These are phyloP conservation scores for Fusarium sulawesiense DNA, from an alignment of 2,329 filamentous ascomycete genomes.

Conservation along the genomic window DNA sequence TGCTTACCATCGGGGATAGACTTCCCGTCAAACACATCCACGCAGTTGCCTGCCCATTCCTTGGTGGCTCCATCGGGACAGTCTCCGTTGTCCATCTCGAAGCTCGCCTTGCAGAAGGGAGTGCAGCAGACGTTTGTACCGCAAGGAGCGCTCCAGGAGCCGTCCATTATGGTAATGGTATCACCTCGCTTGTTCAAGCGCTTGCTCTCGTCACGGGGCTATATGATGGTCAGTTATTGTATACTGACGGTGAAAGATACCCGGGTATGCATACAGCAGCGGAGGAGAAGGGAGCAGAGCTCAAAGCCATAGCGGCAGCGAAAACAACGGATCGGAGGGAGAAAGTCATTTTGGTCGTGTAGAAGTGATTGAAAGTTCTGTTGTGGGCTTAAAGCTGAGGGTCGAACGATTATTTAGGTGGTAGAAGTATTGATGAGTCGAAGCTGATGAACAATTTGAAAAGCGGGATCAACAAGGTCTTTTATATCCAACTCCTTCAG, in stretches of 20 bases:
- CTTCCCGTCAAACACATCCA: neutral
- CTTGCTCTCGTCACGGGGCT: neutral
- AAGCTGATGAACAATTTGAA: neutral
- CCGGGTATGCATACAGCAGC: neutral
- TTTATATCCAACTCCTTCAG: neutral
- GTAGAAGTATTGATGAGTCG: neutral
- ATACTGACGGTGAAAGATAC: neutral
- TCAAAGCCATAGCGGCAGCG: neutral
- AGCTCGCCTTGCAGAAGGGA: neutral
- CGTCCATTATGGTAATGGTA: neutral
- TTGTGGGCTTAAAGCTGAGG: fast-evolving
- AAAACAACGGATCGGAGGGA: neutral
- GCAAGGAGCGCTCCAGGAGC: neutral
- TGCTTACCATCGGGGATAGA: neutral
- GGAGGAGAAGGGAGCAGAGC: neutral
- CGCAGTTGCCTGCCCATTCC: neutral
- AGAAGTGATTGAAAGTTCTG: fast-evolving
- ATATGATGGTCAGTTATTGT: neutral
- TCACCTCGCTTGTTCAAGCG: neutral
- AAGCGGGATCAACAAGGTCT: neutral
- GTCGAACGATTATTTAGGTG: neutral
- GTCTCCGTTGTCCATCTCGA: neutral
- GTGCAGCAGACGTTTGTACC: neutral
- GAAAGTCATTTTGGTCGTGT: neutral
- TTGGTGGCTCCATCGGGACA: neutral